phyloP scores from a whole-genome alignment of 2,329 filamentous ascomycete genomes.

The Penicillium sp. region DNA sequence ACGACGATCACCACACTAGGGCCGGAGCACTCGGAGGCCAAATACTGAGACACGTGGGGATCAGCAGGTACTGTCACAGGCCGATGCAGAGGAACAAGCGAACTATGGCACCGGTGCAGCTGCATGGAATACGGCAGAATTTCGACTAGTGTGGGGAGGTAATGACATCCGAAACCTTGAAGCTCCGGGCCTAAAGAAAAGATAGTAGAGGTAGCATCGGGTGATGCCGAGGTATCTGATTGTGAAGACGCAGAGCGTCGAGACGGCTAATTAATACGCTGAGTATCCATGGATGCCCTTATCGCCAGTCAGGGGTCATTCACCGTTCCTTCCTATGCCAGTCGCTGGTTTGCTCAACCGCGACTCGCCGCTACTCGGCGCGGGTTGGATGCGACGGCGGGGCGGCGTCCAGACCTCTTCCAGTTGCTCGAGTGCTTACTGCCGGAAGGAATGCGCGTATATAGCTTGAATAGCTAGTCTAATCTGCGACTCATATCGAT shows the following conservation, averaged over 20 bases:
- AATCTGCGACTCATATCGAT: background rate
- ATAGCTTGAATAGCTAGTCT: background rate
- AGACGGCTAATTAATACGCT: background rate
- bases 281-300: background rate
- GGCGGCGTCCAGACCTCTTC: background rate
- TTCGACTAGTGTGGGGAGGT: background rate
- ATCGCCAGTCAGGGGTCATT: no score
- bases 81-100: background rate
- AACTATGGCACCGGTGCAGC: background rate
- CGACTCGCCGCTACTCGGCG: background rate
- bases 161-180: background rate
- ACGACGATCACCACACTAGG: constrained; percentile 1
- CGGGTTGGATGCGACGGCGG: background rate
- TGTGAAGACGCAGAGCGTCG: background rate
- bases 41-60: constrained; percentile 10
- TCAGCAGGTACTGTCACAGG: background rate
- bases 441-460: background rate
- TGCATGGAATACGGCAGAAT: background rate
- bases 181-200: background rate
- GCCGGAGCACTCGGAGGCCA: constrained; percentile 8
- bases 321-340: background rate
- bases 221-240: background rate
- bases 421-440: background rate
- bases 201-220: background rate
- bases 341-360: background rate